phyloP scores from a whole-genome alignment of 495 filamentous ascomycete species.

The Lasiosphaeris hirsuta region DNA sequence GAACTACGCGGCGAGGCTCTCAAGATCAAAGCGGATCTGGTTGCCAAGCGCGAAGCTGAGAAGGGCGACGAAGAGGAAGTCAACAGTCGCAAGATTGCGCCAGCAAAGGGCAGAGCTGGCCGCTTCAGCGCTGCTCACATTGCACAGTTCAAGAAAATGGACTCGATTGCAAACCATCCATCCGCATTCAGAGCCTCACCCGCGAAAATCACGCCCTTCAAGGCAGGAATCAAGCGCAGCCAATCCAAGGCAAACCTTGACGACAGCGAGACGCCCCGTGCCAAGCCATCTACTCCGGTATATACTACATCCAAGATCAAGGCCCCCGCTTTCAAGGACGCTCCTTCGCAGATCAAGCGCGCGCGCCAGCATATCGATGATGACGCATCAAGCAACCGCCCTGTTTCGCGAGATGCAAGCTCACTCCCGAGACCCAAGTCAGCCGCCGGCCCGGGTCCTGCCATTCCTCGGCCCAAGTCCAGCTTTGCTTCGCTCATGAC shows the following conservation, averaged over 20 bases:
- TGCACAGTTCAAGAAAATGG: conserved; percentile 93
- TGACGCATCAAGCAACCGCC: conserved; percentile 55
- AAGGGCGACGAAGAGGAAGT: conserved; percentile 38
- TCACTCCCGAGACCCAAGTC: conserved; percentile 43
- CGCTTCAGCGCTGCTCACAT: conserved; percentile 81
- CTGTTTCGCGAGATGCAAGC: conserved; percentile 48
- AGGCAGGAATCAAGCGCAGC: conserved; percentile 57
- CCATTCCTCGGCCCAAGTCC: conserved; percentile 42
- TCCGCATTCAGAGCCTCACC: conserved; percentile 69
- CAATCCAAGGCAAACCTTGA: conserved; percentile 64
- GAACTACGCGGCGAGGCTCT: conserved; percentile 66
- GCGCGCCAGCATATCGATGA: conserved; percentile 56
- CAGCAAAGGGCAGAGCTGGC: conserved; percentile 69
- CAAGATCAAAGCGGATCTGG: conserved; percentile 62
- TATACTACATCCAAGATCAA: conserved; percentile 34
- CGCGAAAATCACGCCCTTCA: conserved; percentile 48
- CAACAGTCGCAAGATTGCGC: conserved; percentile 64
- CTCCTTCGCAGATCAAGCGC: conserved; percentile 56
- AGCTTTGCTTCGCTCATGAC: conserved; percentile 58
- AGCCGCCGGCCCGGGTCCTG: conserved; percentile 31
- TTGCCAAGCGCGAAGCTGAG: conserved; percentile 47
- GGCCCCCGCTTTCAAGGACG: conserved; percentile 23
- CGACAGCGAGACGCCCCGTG: conserved; percentile 38
- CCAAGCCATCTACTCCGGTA: conserved; percentile 35
- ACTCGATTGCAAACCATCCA: conserved; percentile 82